Percentiles rank a stretch among this genome's conserved stretches.
These are phyloP conservation scores for Colletotrichum cereale DNA, from an alignment of 2,329 filamentous ascomycete genomes.

Conservation along the genomic window DNA sequence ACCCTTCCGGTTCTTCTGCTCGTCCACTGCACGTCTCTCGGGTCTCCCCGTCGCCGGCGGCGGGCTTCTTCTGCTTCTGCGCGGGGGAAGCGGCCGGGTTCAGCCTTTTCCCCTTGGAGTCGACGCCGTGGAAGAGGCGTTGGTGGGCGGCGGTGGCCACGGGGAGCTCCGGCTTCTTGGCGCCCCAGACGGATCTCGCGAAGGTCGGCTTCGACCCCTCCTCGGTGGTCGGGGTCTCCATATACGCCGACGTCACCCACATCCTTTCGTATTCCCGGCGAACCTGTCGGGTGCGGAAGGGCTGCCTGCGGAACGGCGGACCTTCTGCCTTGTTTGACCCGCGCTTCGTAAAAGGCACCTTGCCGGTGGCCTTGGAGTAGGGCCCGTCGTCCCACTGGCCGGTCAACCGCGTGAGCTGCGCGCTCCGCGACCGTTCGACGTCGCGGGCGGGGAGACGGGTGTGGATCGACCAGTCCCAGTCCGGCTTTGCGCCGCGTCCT, in stretches of 20 bases:
- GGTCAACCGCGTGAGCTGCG: constrained; percentile 51
- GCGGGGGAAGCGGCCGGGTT: not conserved
- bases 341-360: constrained; percentile 35
- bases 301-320: not conserved
- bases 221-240: constrained; percentile 47
- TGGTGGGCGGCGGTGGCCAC: constrained; percentile 51
- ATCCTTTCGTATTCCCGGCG: constrained; percentile 61
- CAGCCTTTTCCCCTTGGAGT: constrained; percentile 45
- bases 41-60: not conserved
- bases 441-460: constrained; percentile 54
- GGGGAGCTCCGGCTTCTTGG: constrained; percentile 44
- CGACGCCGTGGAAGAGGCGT: constrained; percentile 63
- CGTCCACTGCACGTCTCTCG: not conserved
- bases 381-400: constrained; percentile 54
- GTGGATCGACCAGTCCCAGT: constrained; percentile 60
- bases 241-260: constrained; percentile 60
- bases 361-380: constrained; percentile 48
- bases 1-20: not conserved
- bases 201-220: constrained; percentile 44
- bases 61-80: not conserved
- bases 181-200: constrained; percentile 62
- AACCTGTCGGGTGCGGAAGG: constrained; percentile 53
- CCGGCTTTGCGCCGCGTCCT: not conserved
- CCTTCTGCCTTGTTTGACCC: not conserved
- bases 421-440: constrained; percentile 53